phyloP scores from a whole-genome alignment of 2,329 filamentous ascomycete genomes.

The Pseudocercospora macadamiae region DNA sequence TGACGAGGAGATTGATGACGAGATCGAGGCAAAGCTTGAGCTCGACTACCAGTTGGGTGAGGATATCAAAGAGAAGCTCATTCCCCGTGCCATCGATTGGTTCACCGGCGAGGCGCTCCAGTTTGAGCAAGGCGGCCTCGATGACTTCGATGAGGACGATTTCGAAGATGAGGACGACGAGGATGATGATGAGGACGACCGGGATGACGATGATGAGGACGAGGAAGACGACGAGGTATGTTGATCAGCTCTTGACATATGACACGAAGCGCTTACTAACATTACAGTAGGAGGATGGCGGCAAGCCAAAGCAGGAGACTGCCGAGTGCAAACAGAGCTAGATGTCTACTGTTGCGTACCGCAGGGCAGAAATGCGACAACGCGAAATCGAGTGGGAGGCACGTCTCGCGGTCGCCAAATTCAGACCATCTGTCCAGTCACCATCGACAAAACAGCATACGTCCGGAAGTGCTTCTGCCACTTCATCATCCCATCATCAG shows the following conservation, averaged over 20 bases:
- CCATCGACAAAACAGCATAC: conserved; percentile 6
- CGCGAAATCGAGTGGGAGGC: background rate
- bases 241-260: background rate
- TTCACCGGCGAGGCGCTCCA: conserved; percentile 98
- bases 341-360: conserved; percentile 12
- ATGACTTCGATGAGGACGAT: conserved; percentile 79
- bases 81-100: conserved; percentile 98
- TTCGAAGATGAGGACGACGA: conserved; percentile 92
- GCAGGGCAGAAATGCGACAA: background rate
- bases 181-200: conserved; percentile 82
- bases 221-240: conserved; percentile 56
- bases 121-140: conserved; percentile 90
- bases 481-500: conserved; percentile 2
- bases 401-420: background rate
- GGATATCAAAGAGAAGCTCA: conserved; percentile 99
- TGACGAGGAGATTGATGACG: conserved; percentile 75
- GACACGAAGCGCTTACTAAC: conserved; percentile 7
- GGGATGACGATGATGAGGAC: conserved; percentile 76
- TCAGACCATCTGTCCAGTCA: background rate
- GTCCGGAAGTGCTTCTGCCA: conserved; percentile 11
- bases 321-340: conserved; percentile 96
- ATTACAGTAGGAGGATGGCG: conserved; percentile 68
- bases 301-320: conserved; percentile 90
- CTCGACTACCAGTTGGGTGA: conserved; percentile 98
- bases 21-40: conserved; percentile 97